Evolutionary conservation across 2,329 filamentous ascomycete species (phyloP).

Genomic region (Aschersonia sp.): DNA sequence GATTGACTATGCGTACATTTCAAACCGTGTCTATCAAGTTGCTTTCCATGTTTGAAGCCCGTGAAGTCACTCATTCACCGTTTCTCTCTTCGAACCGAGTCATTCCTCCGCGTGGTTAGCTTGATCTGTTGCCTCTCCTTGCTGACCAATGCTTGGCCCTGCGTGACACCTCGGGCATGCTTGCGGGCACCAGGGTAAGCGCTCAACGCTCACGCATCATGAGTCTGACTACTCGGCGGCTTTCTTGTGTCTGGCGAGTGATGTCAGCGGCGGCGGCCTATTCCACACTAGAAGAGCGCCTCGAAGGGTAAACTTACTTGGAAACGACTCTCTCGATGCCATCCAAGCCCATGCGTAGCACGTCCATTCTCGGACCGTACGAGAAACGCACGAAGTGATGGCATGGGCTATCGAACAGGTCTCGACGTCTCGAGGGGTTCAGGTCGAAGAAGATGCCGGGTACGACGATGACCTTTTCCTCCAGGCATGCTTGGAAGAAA

Average conservation of each 20-base stretch:
- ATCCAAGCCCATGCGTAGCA: conserved; percentile 64
- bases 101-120: no score
- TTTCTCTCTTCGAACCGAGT: no score
- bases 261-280: conserved; percentile 3
- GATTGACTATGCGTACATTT: no score
- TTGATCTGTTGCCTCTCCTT: no score
- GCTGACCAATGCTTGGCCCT: no score
- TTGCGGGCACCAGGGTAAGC: no score
- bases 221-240: conserved; percentile 2
- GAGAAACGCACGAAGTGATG: conserved; percentile 82
- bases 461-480: conserved; percentile 92
- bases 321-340: conserved; percentile 71
- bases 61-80: no score
- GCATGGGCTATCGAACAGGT: conserved; percentile 88
- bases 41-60: no score
- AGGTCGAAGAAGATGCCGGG: conserved; percentile 97
- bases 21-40: no score
- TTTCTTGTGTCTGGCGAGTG: conserved; percentile 9
- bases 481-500: conserved; percentile 89
- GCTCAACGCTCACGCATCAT: neutral
- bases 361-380: conserved; percentile 72
- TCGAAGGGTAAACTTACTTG: conserved; percentile 35
- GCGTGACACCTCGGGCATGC: no score
- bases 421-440: conserved; percentile 77
- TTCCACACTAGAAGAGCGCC: no score